Percentiles rank a stretch among this genome's conserved stretches.
phyloP scores from a whole-genome alignment of 2,329 filamentous ascomycete genomes.

The Colletotrichum theobromicola region DNA sequence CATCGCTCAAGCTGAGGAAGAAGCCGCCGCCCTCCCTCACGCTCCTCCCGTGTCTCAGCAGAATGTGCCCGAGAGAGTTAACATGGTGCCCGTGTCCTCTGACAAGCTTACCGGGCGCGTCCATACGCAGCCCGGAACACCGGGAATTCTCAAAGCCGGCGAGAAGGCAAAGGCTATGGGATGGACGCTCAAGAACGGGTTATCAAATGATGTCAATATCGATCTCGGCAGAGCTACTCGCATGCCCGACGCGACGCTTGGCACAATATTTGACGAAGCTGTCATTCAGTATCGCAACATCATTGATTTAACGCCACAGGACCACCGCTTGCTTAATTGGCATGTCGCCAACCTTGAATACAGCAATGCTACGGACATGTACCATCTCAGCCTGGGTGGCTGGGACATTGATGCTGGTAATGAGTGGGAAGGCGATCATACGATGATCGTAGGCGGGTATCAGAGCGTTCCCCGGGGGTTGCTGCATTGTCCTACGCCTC shows the following conservation, averaged over 20 bases:
- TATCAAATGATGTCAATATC: constrained; percentile 69
- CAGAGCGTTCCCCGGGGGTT: constrained; percentile 91
- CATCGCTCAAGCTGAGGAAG: constrained; percentile 76
- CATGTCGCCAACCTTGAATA: constrained; percentile 98
- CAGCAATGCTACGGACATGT: constrained; percentile 89
- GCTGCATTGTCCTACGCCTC: constrained; percentile 74
- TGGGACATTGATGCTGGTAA: constrained; percentile 99
- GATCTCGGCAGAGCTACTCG: constrained; percentile 72
- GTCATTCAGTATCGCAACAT: constrained; percentile 85
- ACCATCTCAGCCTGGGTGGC: constrained; percentile 83
- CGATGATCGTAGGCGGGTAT: constrained; percentile 92
- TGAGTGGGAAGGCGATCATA: constrained; percentile 94
- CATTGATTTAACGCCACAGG: constrained; percentile 82
- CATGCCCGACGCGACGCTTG: constrained; percentile 74
- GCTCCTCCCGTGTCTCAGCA: constrained; percentile 59
- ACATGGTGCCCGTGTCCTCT: constrained; percentile 67
- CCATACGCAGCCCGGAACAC: constrained; percentile 73
- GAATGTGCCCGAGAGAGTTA: constrained; percentile 56
- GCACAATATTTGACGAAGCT: constrained; percentile 91
- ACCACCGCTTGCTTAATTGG: constrained; percentile 94
- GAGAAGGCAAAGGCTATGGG: constrained; percentile 82
- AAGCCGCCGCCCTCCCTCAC: constrained; percentile 64
- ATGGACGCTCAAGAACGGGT: constrained; percentile 74
- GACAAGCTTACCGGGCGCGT: constrained; percentile 75
- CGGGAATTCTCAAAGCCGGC: constrained; percentile 74